These are phyloP conservation scores for Xanthoceras sorbifolium DNA, from an alignment of 345 rosid species.

Conservation along the genomic window DNA sequence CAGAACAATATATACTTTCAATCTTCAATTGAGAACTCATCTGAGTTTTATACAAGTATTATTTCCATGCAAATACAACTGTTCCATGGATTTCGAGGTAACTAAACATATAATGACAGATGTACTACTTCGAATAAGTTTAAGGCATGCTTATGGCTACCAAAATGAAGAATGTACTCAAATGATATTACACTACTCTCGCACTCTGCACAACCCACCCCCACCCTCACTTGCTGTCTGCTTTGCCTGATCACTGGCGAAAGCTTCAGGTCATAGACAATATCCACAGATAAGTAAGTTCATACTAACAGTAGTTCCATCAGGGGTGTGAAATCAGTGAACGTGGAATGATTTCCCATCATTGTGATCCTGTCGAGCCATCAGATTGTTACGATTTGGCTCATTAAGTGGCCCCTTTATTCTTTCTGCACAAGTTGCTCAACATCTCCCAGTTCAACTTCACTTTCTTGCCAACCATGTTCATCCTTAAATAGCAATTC, in stretches of 20 bases:
- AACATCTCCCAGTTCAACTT: constrained; percentile 70
- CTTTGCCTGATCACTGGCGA: background rate
- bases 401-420: constrained; percentile 10
- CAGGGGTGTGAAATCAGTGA: background rate
- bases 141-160: background rate
- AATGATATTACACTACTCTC: background rate
- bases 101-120: background rate
- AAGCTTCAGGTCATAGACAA: background rate
- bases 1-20: too few relatives aligned
- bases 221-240: background rate
- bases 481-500: constrained; percentile 56
- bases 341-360: background rate
- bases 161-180: constrained; percentile 1
- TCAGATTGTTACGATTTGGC: background rate
- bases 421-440: constrained; percentile 69
- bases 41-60: too few relatives aligned
- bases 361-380: background rate
- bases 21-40: too few relatives aligned
- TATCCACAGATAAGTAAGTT: background rate
- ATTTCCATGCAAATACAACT: background rate
- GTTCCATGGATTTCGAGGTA: background rate
- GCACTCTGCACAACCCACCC: background rate
- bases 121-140: constrained; percentile 1
- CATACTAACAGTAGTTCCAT: background rate
- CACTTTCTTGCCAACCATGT: constrained; percentile 37